Base-by-base conservation (phyloP, 805 yeast species). In the Kazachstania taianensis region DNA sequence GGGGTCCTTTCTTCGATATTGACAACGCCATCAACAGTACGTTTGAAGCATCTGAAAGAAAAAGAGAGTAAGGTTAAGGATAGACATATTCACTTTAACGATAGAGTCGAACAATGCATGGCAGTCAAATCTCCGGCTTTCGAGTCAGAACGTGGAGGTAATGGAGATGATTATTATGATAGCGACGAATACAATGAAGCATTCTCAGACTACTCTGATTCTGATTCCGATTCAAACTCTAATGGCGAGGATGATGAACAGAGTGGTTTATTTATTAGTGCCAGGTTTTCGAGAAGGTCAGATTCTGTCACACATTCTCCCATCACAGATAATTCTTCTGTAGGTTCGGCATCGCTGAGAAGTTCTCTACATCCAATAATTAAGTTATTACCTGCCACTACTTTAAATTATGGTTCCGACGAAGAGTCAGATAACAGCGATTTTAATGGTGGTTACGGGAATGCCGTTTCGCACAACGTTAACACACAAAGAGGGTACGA, bases 51-150 rank as follows among this genome's bases (percentile, higher is more conserved):
- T 5, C 19, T 23, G 9, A 28, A 36, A 12, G 36, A 34, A 17
- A 23, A n/a, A 24, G 22, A 13, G 12, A 8, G 24, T 17, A 32
- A 26, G 29, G 30, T 29, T 17, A 41, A 35, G 31, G 51, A 46
- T 22, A 45, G 94, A 41, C 94, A 73, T 48, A 87, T 92, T 42
- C 97, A 87, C 59, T 92, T 92, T 62, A 92, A 81, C 56, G 94
- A 85, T 54, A 75, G 86, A 36, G 99, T 92, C 22, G 87, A 85
- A 56, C 99, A 92, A 59, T 92, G 98, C 59, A 77, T 83, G 42
- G 87, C 94, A 0, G 55, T 87, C 70, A 32, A 60, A 50, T 24
- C 48, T 43, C 25, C 25, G 25, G 38, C 41, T 2, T 33, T 40
- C 23, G 39, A 38, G 23, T 33, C 62, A 28, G 66, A 64, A n/a